A percentile compares a stretch with the other conserved stretches of the same genome.
These are phyloP conservation scores for Saksenaea vasiformis DNA, from an alignment of 371 early-diverging fungal species.

Conservation along the genomic window DNA sequence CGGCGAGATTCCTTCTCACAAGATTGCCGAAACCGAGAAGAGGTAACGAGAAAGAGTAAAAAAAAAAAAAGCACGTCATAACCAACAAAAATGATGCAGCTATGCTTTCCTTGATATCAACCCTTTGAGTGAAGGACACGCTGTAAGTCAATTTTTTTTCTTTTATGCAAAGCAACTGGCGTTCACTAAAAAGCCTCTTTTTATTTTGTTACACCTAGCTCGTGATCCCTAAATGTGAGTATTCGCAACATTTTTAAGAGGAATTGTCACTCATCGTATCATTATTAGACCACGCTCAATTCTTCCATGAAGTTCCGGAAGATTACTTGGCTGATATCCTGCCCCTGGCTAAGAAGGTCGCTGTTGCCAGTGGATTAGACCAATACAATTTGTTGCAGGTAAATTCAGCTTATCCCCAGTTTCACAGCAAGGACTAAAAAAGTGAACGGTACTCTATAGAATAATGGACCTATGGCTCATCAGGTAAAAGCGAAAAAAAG, in stretches of 20 bases:
- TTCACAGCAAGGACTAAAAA: not conserved
- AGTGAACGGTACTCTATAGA: constrained; percentile 34
- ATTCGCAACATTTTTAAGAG: too few relatives aligned
- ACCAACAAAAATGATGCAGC: constrained; percentile 21
- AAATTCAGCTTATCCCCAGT: constrained; percentile 1
- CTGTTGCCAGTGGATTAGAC: constrained; percentile 59
- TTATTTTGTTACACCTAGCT: constrained; percentile 61
- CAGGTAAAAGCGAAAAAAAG: constrained; percentile 37
- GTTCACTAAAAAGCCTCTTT: too few relatives aligned
- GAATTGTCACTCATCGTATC: not conserved
- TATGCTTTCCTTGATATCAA: constrained; percentile 77
- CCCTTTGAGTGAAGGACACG: constrained; percentile 81
- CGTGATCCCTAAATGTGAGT: constrained; percentile 83
- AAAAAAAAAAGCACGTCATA: not conserved
- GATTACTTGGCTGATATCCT: constrained; percentile 80
- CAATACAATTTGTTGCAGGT: constrained; percentile 94
- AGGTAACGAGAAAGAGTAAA: constrained; percentile 34
- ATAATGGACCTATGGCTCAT: constrained; percentile 77
- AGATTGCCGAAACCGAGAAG: constrained; percentile 82
- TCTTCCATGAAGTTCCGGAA: constrained; percentile 88
- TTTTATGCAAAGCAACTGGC: not conserved
- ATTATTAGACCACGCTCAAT: constrained; percentile 82
- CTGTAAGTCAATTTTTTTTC: constrained; percentile 59
- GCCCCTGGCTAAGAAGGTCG: constrained; percentile 88
- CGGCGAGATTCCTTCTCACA: constrained; percentile 84